Base-by-base conservation (phyloP, 768 basidiomycete genomes). In the Kwoniella pini region DNA sequence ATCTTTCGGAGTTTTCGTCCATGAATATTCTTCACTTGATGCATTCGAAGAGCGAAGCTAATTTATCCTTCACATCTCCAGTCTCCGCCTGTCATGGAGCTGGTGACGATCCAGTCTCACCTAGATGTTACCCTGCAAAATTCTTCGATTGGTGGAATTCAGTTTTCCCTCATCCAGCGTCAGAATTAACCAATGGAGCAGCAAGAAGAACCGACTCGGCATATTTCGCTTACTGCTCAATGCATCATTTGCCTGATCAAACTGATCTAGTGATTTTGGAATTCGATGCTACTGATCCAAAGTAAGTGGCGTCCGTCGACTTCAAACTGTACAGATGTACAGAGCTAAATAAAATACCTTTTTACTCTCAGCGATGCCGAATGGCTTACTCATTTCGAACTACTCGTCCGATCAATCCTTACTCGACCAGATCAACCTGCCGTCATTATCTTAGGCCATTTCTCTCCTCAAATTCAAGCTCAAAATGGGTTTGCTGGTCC, bases 111-210 rank as follows among this genome's bases (percentile, higher is more conserved):
- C 91, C 90, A 7, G 82, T 96, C 50, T 86, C 91, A 0, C 82
- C 89, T 0, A 79, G 80, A 63, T 94, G 96, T 78, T 99, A 97
- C 79, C 95, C 96, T 0, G 86, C 91, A 21, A 84, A 85, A 44
- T 90, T 98, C 81, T 98, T 98, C 82, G 82, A 88, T 46, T 99
- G 96, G 95, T 96, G 95, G 90, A 92, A 94, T 79, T 84, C 83
- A 54, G 85, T 98, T n/a, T 99, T 99, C 80, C 96, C 96, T 0
- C 91, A 99, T 79, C 95, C 95, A 0, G 90, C 90, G 0, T 91
- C 92, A 1, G 94, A 98, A 77, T 84, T 99, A 67, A 99, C 96
- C 28, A 99, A 99, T 77, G 96, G 96, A 28, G 96, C 95, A 3
- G 90, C 94, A 84, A 84, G 94, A n/a, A 85, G 86, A 43, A 91